Evolutionary conservation across 1,139 yeast genomes (phyloP), one percentile per base, ranked within the genome.

Genomic region (Wickerhamiella infanticola): DNA sequence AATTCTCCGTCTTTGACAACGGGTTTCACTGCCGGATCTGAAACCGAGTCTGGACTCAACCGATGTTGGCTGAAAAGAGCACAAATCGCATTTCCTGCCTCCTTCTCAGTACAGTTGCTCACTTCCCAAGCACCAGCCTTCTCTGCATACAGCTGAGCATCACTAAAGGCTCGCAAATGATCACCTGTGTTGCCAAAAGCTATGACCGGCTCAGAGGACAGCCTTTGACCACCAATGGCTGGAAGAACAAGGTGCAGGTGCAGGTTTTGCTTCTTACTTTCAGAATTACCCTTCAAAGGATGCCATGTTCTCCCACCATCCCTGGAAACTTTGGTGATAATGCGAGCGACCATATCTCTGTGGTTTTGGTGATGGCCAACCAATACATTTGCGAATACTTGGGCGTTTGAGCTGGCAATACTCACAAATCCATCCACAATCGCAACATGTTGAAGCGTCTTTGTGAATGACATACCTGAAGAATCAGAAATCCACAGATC

Each of bases 261-360:
- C 47, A 82, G 67, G 2, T 78, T 69, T 55, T 88, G 79, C 0
- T 64, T 68, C 9, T 66, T 64, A 1, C 65, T 67, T 37, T 68
- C 61, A 3, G 55, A 56, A 26, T 65, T 55, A 5, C 73, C 60
- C 45, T 62, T 68, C 47, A 83, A 59, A 25, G 66, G 66, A 3
- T 63, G 53, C 93, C 94, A 82, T 18, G 74, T 67, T 43, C 65
- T 61, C 25, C 93, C 93, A 56, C 78, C 79, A 56, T 82, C 78
- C 51, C 73, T 70, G 0, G 86, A 69, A 43, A 78, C 72, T 53
- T 63, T 66, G 3, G 77, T 59, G 46, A 63, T 62, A 1, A 61
- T 45, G 11, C 36, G 26, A 3, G 24, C 35, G 7, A 13, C 35
- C 24, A 23, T 6, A 26, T 31, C 24, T 4, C n/a, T 23, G 13